A percentile compares a stretch with the other conserved stretches of the same genome.
phyloP scores from a whole-genome alignment of 805 yeast genomes.

The Kuraishia floccosa region DNA sequence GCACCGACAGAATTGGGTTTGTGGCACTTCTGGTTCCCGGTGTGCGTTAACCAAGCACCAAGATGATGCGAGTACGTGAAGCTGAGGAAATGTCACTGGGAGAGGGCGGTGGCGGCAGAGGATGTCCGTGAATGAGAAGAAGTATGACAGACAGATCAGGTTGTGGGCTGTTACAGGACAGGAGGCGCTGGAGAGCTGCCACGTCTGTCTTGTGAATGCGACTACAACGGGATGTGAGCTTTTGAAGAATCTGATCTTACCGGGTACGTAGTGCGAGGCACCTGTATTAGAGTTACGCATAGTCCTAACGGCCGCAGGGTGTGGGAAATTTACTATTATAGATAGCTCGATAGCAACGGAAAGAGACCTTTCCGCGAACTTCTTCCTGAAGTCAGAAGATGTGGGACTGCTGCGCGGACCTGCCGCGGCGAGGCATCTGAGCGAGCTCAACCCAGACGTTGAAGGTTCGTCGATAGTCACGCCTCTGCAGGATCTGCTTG shows the following conservation, averaged over 20 bases:
- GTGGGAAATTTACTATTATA: conserved; percentile 53
- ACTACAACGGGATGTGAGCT: conserved; percentile 53
- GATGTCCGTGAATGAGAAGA: conserved; percentile 1
- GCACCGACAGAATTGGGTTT: too few species aligned
- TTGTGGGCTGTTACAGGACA: conserved; percentile 84
- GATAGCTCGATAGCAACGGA: conserved; percentile 29
- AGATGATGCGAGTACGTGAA: background rate
- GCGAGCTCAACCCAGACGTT: conserved; percentile 54
- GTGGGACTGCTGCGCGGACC: conserved; percentile 28
- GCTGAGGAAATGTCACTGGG: too few species aligned
- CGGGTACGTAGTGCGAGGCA: conserved; percentile 25
- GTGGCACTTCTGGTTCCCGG: too few species aligned
- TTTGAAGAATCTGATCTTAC: conserved; percentile 67
- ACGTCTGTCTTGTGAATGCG: conserved; percentile 50
- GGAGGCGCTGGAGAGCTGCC: conserved; percentile 37
- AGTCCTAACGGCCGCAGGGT: conserved; percentile 18
- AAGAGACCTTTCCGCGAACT: conserved; percentile 43
- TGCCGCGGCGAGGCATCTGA: conserved; percentile 26
- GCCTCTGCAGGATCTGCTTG: conserved; percentile 6
- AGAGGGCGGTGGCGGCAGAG: background rate
- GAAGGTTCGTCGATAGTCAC: conserved; percentile 18
- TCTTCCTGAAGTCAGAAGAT: conserved; percentile 40
- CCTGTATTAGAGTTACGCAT: background rate
- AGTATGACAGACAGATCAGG: conserved; percentile 81
- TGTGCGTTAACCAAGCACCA: background rate